These are phyloP conservation scores for Paradendryphiella salina DNA, from an alignment of 2,329 filamentous ascomycete species.

Conservation along the genomic window DNA sequence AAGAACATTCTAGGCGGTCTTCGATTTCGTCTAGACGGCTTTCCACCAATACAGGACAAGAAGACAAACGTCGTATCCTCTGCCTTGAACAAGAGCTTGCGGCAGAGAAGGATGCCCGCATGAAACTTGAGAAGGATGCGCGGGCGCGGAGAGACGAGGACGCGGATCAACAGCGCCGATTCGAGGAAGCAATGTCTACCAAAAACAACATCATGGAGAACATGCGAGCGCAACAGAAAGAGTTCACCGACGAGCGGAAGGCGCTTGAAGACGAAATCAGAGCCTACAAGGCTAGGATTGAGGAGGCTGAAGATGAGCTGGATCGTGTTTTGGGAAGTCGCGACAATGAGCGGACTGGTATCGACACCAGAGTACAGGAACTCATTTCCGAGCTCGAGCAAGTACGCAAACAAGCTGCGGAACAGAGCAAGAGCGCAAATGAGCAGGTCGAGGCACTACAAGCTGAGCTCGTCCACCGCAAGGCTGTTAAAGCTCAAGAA, in stretches of 20 bases:
- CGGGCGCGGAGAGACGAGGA: slow-evolving; percentile 59
- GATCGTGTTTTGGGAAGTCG: slow-evolving; percentile 80
- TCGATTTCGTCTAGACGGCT: slow-evolving; percentile 64
- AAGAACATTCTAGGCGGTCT: slow-evolving; percentile 59
- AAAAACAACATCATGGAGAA: slow-evolving; percentile 95
- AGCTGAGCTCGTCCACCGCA: slow-evolving; percentile 59
- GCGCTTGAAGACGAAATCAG: slow-evolving; percentile 80
- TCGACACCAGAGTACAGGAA: slow-evolving; percentile 68
- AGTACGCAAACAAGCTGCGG: slow-evolving; percentile 53
- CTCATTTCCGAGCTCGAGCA: slow-evolving; percentile 73
- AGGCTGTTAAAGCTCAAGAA: slow-evolving; percentile 45
- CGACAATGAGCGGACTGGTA: slow-evolving; percentile 75
- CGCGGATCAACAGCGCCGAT: slow-evolving; percentile 65
- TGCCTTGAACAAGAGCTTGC: slow-evolving; percentile 77
- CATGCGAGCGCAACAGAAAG: slow-evolving; percentile 86
- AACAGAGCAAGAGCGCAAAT: slow-evolving; percentile 54
- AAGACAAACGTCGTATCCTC: slow-evolving; percentile 64
- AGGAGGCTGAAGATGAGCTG: slow-evolving; percentile 90
- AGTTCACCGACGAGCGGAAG: slow-evolving; percentile 83
- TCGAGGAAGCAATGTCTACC: slow-evolving; percentile 85
- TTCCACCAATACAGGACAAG: slow-evolving; percentile 64
- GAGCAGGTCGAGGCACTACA: slow-evolving; percentile 57
- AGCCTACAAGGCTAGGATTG: slow-evolving; percentile 72
- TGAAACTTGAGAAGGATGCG: slow-evolving; percentile 71
- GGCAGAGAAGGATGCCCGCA: slow-evolving; percentile 69